A percentile compares a stretch with the other conserved stretches of the same genome.
These are phyloP conservation scores for Solanum tarapatanum DNA, from an alignment of 257 asterid genomes.

Conservation along the genomic window DNA sequence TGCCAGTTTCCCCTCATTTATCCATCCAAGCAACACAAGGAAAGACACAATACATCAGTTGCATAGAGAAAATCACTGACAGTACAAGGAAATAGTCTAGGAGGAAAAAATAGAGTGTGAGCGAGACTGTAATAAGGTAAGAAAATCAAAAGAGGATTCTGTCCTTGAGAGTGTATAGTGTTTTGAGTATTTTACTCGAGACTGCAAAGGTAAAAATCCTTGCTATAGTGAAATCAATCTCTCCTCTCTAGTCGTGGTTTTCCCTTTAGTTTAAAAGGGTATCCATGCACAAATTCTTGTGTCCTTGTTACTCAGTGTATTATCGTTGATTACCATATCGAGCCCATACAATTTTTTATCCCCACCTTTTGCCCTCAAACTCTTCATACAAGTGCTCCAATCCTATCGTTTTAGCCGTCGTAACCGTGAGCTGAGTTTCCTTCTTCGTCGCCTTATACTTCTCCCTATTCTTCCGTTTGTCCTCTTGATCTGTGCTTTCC, in stretches of 20 bases:
- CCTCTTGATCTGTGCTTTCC: not conserved
- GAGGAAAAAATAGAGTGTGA: not conserved
- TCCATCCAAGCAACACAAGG: not conserved
- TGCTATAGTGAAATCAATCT: not conserved
- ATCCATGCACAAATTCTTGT: not conserved
- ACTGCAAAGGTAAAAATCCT: not conserved
- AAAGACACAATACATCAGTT: not conserved
- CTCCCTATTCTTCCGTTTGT: not conserved
- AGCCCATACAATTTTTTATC: not conserved
- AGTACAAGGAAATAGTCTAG: not conserved
- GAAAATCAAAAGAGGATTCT: not conserved
- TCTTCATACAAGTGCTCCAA: not conserved
- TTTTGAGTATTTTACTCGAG: not conserved
- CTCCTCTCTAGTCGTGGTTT: not conserved
- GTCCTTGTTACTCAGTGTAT: not conserved
- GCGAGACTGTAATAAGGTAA: not conserved
- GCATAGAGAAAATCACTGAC: not conserved
- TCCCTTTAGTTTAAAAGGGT: not conserved
- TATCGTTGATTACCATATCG: not conserved
- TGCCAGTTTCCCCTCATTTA: not conserved
- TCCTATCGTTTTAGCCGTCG: not conserved
- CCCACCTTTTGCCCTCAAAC: not conserved
- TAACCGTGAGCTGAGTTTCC: not conserved
- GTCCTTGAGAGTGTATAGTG: not conserved
- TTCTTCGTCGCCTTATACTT: not conserved